phyloP scores from a whole-genome alignment of 805 yeast species.

The Yarrowia sp. region DNA sequence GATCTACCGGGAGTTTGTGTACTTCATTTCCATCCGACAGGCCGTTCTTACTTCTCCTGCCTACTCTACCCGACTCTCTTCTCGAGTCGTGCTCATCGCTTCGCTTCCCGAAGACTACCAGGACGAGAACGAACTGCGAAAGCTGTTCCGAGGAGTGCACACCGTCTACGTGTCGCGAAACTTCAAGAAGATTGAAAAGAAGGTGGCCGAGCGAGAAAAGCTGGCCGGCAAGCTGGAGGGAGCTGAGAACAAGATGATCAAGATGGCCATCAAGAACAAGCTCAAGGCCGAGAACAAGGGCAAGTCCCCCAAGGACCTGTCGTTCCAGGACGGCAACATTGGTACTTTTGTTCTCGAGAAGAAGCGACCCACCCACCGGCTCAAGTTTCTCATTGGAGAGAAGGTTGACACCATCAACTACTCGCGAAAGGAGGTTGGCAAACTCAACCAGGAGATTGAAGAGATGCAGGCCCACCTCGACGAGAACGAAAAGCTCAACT shows the following conservation, averaged over 20 bases:
- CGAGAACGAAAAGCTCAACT: constrained; percentile 64
- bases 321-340: constrained; percentile 28
- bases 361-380: constrained; percentile 80
- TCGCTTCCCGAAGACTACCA: constrained; percentile 73
- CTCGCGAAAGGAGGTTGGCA: constrained; percentile 62
- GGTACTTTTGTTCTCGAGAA: constrained; percentile 55
- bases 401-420: constrained; percentile 83
- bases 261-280: constrained; percentile 60
- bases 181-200: constrained; percentile 49
- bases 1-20: constrained; percentile 77
- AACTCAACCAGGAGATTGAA: constrained; percentile 62
- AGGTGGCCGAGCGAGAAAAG: constrained; percentile 56
- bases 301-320: constrained; percentile 29
- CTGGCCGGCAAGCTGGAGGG: constrained; percentile 63
- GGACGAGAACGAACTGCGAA: constrained; percentile 67
- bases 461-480: constrained; percentile 54
- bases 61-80: constrained; percentile 67
- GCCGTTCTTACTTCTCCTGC: constrained; percentile 78
- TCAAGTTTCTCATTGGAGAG: constrained; percentile 67
- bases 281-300: constrained; percentile 63
- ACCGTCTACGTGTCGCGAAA: constrained; percentile 77
- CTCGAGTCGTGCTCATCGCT: constrained; percentile 81
- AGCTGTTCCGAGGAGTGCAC: constrained; percentile 77
- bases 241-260: constrained; percentile 58
- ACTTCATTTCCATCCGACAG: constrained; percentile 69